phyloP scores from a whole-genome alignment of 2,329 filamentous ascomycete genomes.

The Colletotrichum phormii region DNA sequence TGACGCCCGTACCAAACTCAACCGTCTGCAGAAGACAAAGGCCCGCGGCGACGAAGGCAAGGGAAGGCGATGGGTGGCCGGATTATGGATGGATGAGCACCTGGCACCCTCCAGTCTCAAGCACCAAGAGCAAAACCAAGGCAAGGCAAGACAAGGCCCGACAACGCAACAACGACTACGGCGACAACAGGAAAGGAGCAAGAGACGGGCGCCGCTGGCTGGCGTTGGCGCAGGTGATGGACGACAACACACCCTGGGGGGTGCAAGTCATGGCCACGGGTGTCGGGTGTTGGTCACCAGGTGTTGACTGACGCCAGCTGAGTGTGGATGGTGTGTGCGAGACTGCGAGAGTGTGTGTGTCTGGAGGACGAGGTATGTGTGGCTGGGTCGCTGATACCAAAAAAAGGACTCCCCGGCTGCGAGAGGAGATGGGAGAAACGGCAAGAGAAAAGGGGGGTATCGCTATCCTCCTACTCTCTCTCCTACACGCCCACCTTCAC shows the following conservation, averaged over 20 bases:
- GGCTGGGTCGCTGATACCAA: slow-evolving; percentile 9
- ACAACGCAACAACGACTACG: not conserved
- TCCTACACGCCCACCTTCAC: not conserved
- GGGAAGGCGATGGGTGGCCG: slow-evolving; percentile 5
- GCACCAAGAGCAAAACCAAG: no score
- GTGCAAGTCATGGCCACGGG: slow-evolving; percentile 2
- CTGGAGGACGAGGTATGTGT: not conserved
- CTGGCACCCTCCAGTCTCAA: no score
- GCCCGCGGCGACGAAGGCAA: not conserved
- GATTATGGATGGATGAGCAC: not conserved
- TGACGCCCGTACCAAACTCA: slow-evolving; percentile 7
- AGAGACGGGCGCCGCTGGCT: slow-evolving; percentile 7
- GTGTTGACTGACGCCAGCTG: slow-evolving; percentile 3
- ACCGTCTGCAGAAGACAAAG: slow-evolving; percentile 1
- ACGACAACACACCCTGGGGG: not conserved
- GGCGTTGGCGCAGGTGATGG: not conserved
- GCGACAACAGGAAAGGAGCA: not conserved
- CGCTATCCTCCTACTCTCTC: not conserved
- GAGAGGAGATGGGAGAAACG: not conserved
- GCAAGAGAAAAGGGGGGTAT: not conserved
- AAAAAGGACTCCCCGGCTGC: slow-evolving; percentile 14
- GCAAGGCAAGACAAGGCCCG: not conserved
- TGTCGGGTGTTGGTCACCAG: slow-evolving; percentile 19
- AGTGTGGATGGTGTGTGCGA: slow-evolving; percentile 5
- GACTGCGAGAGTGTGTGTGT: not conserved